Evolutionary conservation across 1,284 basidiomycete species (phyloP), one percentile per base, ranked within the genome.

Genomic region (Microbotryum violaceum): DNA sequence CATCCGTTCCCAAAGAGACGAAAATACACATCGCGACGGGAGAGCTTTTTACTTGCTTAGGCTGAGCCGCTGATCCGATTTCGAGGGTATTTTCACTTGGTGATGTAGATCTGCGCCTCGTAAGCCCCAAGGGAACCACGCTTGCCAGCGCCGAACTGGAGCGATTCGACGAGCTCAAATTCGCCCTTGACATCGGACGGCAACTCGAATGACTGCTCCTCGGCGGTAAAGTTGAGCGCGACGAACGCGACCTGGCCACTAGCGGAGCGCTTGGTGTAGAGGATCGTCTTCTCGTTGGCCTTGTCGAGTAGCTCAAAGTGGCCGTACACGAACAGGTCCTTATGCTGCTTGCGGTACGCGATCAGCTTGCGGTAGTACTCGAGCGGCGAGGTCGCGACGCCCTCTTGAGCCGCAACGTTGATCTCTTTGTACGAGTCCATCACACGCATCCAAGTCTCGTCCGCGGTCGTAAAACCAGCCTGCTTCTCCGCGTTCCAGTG

Each of bases 401-500:
- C 65, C 10, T 78, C 56, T 72, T 87, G 82, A 6, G 73, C 74
- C 2, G 74, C 78, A 9, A 79, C 85, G 71, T 89, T 89, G 81
- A 85, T 86, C 3, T 74, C 69, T 20, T 62, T 65, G 70, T 83
- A 85, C 69, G 88, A 85, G 49, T 86, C 84, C 69, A 87, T 84
- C 10, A 86, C 82, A 16, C 84, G 78, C 85, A 89, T 89, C 87
- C 86, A 89, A 0, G 87, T 85, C 16, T 75, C 69, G 29, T 62
- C 67, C n/a, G 80, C 82, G 0, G 79, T 78, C 4, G 82, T 82
- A 74, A 88, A 89, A 1, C 88, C 87, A 0, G 78, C 85, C 60
- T 87, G 77, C 6, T 75, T 50, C 1, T 76, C 76, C 4, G 75
- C 69, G 60, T 83, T 78, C 87, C 87, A 89, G 82, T 87, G 66